phyloP scores from a whole-genome alignment of 805 yeast genomes.

The Teunomyces pallodes region DNA sequence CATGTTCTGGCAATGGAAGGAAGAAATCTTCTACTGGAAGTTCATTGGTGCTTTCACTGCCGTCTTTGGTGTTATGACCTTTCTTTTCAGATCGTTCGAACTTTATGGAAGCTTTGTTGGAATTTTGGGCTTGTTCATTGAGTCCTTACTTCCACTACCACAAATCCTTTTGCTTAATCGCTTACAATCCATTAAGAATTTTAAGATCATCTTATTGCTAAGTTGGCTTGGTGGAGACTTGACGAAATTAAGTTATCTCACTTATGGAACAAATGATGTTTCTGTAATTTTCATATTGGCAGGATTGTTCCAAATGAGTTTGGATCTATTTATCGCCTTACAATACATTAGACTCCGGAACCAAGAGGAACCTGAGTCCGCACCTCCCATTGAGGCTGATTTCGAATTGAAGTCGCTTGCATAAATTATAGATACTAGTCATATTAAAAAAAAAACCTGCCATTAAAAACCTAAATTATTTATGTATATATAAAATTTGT shows the following conservation, averaged over 20 bases:
- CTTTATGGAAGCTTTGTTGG: constrained; percentile 54
- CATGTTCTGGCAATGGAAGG: constrained; percentile 85
- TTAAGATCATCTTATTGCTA: constrained; percentile 67
- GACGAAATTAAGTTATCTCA: constrained; percentile 67
- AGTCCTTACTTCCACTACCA: constrained; percentile 71
- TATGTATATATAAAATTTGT: neutral
- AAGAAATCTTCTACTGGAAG: constrained; percentile 56
- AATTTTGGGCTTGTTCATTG: constrained; percentile 64
- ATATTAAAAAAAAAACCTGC: constrained; percentile 4
- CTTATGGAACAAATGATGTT: constrained; percentile 74
- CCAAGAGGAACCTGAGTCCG: constrained; percentile 2
- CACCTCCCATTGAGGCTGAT: neutral
- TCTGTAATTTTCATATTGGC: constrained; percentile 64
- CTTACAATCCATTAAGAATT: constrained; percentile 69
- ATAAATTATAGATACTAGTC: constrained; percentile 4
- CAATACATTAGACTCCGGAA: constrained; percentile 66
- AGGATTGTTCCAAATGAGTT: constrained; percentile 72
- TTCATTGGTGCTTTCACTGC: constrained; percentile 51
- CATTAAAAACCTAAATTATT: neutral
- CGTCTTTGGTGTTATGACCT: constrained; percentile 40
- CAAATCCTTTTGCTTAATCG: constrained; percentile 70
- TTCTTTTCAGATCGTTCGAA: constrained; percentile 32
- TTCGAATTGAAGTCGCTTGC: constrained; percentile 1
- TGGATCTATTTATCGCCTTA: constrained; percentile 69
- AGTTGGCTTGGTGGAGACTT: constrained; percentile 92